Conservation (phyloP, 1,284 basidiomycete species). For the Sutorius eximius region DNA sequence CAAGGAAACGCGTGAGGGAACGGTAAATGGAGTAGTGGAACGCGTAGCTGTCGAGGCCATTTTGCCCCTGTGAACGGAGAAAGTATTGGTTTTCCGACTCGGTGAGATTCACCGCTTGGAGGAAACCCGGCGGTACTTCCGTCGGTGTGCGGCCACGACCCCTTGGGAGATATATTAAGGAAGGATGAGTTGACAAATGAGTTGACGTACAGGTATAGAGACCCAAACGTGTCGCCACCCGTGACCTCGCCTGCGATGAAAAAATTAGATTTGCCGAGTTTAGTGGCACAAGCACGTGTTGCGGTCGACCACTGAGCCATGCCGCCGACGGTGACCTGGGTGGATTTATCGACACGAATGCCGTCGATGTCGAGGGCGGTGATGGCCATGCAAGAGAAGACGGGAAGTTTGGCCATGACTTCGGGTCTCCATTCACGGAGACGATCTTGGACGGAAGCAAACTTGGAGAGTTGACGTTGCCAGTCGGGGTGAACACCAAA, state of each 20-base stretch:
- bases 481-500: conserved; percentile 94
- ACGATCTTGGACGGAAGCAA: conserved; percentile 93
- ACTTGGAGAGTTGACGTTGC: conserved; percentile 91
- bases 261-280: conserved; percentile 80
- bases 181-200: neutral
- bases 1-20: conserved; percentile 77
- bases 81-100: conserved; percentile 69
- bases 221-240: conserved; percentile 88
- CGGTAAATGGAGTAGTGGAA: conserved; percentile 95
- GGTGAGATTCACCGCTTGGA: conserved; percentile 65
- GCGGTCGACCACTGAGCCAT: conserved; percentile 73
- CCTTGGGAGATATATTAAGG: conserved; percentile 36
- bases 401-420: conserved; percentile 74
- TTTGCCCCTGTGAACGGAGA: conserved; percentile 62
- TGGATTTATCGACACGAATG: conserved; percentile 92
- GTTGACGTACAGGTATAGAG: conserved; percentile 72
- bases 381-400: conserved; percentile 83
- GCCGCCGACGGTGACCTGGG: conserved; percentile 83
- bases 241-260: conserved; percentile 90
- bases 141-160: conserved; percentile 83
- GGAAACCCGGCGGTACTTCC: conserved; percentile 65
- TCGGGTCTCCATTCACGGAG: conserved; percentile 82
- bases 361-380: conserved; percentile 86
- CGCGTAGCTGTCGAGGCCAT: conserved; percentile 74
- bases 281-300: conserved; percentile 71